Percentiles rank a stretch among this genome's conserved stretches.
phyloP scores from a whole-genome alignment of 2,329 filamentous ascomycete species.

The Nemania serpens region DNA sequence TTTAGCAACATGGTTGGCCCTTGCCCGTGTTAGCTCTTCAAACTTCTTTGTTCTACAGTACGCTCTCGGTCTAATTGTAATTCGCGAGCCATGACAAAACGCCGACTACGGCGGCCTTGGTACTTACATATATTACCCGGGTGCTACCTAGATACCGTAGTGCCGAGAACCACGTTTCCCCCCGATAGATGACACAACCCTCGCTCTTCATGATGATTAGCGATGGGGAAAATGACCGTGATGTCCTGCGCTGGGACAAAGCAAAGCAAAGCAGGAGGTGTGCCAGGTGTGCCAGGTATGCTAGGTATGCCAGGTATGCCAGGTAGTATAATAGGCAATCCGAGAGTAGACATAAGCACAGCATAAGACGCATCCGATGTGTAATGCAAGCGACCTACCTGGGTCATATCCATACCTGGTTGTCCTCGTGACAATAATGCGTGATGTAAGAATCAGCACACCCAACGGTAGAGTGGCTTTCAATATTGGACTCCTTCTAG shows the following conservation, averaged over 20 bases:
- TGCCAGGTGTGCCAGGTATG: neutral
- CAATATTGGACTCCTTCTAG: constrained; percentile 20
- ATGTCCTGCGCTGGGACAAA: no score
- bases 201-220: neutral
- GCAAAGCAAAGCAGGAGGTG: no score
- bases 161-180: neutral
- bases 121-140: neutral
- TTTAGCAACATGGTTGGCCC: neutral
- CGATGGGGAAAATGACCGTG: neutral
- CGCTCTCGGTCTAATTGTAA: constrained; percentile 20
- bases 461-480: neutral
- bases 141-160: no score
- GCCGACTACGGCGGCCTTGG: neutral
- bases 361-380: constrained; percentile 21
- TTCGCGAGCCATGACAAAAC: constrained; percentile 21
- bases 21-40: neutral
- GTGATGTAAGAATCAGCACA: constrained; percentile 12
- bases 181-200: neutral
- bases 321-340: neutral
- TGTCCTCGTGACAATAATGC: constrained; percentile 15
- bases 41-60: neutral
- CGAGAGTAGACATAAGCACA: constrained; percentile 9
- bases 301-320: no score
- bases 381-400: constrained; percentile 10
- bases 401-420: neutral